These are phyloP conservation scores for Calcarisporium arbuscula DNA, from an alignment of 2,329 filamentous ascomycete genomes.

Conservation along the genomic window DNA sequence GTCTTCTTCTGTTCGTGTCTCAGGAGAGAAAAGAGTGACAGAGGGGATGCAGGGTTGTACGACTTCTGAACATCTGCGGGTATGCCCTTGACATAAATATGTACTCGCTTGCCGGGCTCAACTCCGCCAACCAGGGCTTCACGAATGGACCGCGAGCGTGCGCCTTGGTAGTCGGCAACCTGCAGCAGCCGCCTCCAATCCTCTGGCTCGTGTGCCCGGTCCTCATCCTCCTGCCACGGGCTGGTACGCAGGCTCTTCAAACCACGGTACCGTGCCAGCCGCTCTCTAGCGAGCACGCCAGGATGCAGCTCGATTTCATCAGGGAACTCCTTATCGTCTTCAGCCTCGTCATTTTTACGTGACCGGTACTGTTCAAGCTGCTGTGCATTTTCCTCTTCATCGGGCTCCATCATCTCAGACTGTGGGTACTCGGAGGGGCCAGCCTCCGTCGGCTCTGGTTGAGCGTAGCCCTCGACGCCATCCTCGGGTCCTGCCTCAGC, in stretches of 20 bases:
- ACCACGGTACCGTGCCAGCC: conserved; percentile 79
- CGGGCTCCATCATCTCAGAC: conserved; percentile 84
- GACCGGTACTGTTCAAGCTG: conserved; percentile 77
- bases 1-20: conserved; percentile 94
- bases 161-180: conserved; percentile 82
- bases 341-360: conserved; percentile 70
- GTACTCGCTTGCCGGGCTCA: conserved; percentile 73
- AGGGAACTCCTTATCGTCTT: conserved; percentile 91
- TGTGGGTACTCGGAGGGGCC: conserved; percentile 86
- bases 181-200: conserved; percentile 84
- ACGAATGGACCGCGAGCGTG: conserved; percentile 67
- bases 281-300: conserved; percentile 76
- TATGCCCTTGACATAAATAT: conserved; percentile 62
- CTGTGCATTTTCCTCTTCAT: conserved; percentile 72
- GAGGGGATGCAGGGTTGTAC: conserved; percentile 47
- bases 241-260: conserved; percentile 87
- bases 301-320: conserved; percentile 95
- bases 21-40: conserved; percentile 78
- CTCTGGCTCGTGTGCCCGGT: conserved; percentile 78
- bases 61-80: conserved; percentile 36
- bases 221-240: conserved; percentile 83
- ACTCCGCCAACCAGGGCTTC: conserved; percentile 89
- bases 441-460: conserved; percentile 65
- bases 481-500: conserved; percentile 68
- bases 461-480: conserved; percentile 65